These are phyloP conservation scores for Saccharum hybrid DNA, from an alignment of 202 grass and related monocot genomes.

Conservation along the genomic window DNA sequence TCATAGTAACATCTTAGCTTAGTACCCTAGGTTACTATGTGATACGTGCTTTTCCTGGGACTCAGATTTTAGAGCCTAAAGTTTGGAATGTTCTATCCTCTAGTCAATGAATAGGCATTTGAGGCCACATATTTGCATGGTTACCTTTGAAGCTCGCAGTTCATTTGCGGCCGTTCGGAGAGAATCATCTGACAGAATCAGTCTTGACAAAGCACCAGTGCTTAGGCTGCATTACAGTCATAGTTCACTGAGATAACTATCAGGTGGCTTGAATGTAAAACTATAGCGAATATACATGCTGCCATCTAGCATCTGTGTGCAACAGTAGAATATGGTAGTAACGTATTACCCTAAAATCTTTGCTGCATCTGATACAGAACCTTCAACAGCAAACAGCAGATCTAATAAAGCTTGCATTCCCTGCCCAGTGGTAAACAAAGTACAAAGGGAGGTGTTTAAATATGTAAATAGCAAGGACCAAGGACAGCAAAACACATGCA, in stretches of 20 bases:
- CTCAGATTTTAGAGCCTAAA: neutral
- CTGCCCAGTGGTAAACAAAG: constrained; percentile 48
- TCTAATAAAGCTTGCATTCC: constrained; percentile 97
- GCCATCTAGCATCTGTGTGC: neutral
- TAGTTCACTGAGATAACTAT: neutral
- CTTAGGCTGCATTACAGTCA: constrained; percentile 68
- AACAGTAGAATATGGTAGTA: neutral
- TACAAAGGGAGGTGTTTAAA: neutral
- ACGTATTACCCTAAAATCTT: constrained; percentile 82
- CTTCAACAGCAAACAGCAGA: constrained; percentile 83
- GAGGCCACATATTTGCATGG: neutral
- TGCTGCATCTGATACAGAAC: constrained; percentile 87
- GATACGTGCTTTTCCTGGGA: too few relatives aligned
- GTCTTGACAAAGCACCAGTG: constrained; percentile 90
- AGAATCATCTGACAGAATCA: constrained; percentile 94
- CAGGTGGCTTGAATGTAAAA: constrained; percentile 33
- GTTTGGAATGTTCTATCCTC: neutral
- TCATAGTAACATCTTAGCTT: neutral
- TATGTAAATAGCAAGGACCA: neutral
- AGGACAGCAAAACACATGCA: neutral
- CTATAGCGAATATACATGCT: constrained; percentile 1
- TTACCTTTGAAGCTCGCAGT: constrained; percentile 84
- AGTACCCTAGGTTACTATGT: neutral
- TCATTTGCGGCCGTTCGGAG: constrained; percentile 83
- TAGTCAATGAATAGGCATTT: neutral